Conservation (phyloP, 2,329 filamentous ascomycete genomes). For the Pseudogymnoascus sp. region DNA sequence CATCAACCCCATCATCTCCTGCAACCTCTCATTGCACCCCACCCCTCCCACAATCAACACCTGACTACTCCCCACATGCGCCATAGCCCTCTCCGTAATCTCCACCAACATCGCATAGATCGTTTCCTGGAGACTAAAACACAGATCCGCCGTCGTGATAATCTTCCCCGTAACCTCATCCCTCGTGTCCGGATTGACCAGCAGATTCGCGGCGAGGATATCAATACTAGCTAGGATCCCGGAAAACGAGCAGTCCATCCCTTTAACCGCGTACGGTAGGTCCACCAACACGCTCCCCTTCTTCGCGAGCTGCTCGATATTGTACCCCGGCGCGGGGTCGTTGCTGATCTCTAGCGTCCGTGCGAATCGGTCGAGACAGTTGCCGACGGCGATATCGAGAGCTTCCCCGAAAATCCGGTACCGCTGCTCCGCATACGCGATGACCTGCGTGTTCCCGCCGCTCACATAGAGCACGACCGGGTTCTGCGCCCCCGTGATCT, state of each 20-base stretch:
- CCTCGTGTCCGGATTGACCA: conserved; percentile 35
- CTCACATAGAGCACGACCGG: conserved; percentile 94
- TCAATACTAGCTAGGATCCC: conserved; percentile 84
- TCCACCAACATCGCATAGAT: conserved; percentile 96
- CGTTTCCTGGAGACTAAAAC: conserved; percentile 92
- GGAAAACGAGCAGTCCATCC: conserved; percentile 96
- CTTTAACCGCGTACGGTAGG: conserved; percentile 91
- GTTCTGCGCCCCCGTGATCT: conserved; percentile 83
- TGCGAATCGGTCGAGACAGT: conserved; percentile 93
- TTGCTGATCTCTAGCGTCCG: conserved; percentile 86
- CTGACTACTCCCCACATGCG: conserved; percentile 83
- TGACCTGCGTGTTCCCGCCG: conserved; percentile 95
- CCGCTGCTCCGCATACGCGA: conserved; percentile 86
- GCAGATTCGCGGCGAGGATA: conserved; percentile 64
- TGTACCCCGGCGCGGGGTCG: conserved; percentile 93
- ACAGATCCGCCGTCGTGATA: conserved; percentile 76
- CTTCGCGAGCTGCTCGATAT: conserved; percentile 90
- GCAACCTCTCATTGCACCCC: conserved; percentile 86
- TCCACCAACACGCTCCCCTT: conserved; percentile 67
- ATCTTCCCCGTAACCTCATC: conserved; percentile 43
- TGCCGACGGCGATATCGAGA: conserved; percentile 93
- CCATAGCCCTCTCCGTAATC: conserved; percentile 97
- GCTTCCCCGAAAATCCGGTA: conserved; percentile 98
- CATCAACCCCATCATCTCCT: conserved; percentile 99
- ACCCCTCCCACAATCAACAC: conserved; percentile 95